phyloP scores from a whole-genome alignment of 495 filamentous ascomycete genomes.

The Tuber aestivum region DNA sequence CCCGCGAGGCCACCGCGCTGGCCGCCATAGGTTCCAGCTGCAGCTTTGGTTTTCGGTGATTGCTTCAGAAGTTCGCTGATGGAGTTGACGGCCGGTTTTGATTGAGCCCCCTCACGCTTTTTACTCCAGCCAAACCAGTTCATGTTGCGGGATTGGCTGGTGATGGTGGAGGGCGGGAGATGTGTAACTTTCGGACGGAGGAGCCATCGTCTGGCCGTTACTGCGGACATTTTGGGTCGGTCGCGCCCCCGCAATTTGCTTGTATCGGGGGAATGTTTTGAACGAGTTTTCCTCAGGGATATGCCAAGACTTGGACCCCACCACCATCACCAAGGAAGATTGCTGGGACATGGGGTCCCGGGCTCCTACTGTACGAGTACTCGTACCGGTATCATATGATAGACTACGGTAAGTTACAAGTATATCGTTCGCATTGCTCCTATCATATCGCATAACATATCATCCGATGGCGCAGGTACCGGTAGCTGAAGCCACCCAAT shows the following conservation, averaged over 20 bases:
- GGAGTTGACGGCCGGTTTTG: conserved; percentile 2
- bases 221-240: conserved; percentile 18
- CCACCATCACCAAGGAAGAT: not conserved
- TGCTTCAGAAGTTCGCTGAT: conserved; percentile 18
- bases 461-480: too few relatives aligned
- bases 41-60: conserved; percentile 6
- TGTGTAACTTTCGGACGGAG: conserved; percentile 13
- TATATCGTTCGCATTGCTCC: not conserved
- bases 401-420: too few relatives aligned
- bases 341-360: not conserved
- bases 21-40: not conserved
- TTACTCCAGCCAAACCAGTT: conserved; percentile 27
- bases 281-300: not conserved
- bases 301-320: not conserved
- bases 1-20: conserved; percentile 37
- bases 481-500: not conserved
- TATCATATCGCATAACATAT: too few relatives aligned
- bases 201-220: conserved; percentile 22
- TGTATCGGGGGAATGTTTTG: not conserved
- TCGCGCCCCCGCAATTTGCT: not conserved
- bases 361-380: too few relatives aligned
- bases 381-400: too few relatives aligned
- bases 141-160: conserved; percentile 19
- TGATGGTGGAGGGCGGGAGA: not conserved
- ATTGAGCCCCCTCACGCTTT: conserved; percentile 11